Evolutionary conservation across 495 filamentous ascomycete genomes (phyloP), one percentile per base, ranked within the genome.

Genomic region (Aspergillus affinis): DNA sequence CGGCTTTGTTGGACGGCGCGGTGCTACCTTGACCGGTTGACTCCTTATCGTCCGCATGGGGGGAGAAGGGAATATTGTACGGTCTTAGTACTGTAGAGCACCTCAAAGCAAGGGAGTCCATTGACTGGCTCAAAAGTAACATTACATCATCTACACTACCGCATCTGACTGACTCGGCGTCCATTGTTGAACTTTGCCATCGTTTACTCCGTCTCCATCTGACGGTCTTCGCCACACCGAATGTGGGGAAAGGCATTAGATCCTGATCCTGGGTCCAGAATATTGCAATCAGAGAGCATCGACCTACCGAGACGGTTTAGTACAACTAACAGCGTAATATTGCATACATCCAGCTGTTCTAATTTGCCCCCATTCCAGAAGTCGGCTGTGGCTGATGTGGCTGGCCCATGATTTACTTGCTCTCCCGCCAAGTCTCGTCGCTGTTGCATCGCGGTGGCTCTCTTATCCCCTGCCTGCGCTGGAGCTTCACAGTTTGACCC

Each of bases 321-420:
- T 26, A 26, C 23, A 4, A 26, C 23, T 4, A 26, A 26, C 23
- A 41, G 15, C 0, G 9, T 15, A 41, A 4, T 41, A 41, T 41
- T 41, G 41, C 51, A 54, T 41, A 54, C 7, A 53, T 53, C 6
- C 51, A 53, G 49, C 21, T 17, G 41, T 12, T 32, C n/a, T 21
- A 4, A 18, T 21, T 10, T n/a, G 15, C 21, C 13, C 26, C 23
- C 10, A 18, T 19, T 47, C 29, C 23, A 57, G 48, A 57, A 47
- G 18, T 46, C 54, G 50, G 63, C 50, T 58, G 64, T 61, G 57
- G 64, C 60, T 65, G 55, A 51, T 44, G 62, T 61, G 62, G 59
- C 59, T 66, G 54, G 51, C 50, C 46, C 32, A 48, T 29, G 19
- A 53, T 57, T 57, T 62, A 32, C 44, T 57, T 56, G 10, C 9